phyloP scores from a whole-genome alignment of 1,284 basidiomycete species.

The Moesziomyces sp. region DNA sequence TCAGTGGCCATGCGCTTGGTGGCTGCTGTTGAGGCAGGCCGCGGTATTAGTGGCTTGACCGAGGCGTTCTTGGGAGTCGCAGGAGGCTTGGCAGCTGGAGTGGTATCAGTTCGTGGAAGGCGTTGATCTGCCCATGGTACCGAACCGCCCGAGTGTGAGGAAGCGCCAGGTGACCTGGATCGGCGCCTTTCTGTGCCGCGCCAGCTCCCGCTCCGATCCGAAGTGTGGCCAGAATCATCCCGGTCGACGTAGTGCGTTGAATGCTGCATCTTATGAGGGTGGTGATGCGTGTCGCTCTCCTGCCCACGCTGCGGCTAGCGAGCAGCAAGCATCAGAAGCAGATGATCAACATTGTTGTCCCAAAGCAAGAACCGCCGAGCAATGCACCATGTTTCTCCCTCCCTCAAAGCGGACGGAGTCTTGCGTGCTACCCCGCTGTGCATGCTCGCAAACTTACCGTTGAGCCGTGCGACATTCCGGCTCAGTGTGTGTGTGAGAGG shows the following conservation, averaged over 20 bases:
- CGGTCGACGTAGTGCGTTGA: conserved; percentile 14
- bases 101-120: not conserved
- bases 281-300: conserved; percentile 1
- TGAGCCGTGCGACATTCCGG: too few species aligned
- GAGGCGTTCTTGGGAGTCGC: not conserved
- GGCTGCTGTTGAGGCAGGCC: conserved; percentile 8
- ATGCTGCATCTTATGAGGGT: not conserved
- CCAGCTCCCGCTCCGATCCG: not conserved
- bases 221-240: conserved; percentile 11
- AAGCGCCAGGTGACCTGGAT: conserved; percentile 14
- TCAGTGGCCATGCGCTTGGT: conserved; percentile 31
- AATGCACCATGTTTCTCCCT: too few species aligned
- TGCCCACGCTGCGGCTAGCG: conserved; percentile 7
- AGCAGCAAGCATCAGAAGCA: conserved; percentile 4
- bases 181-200: conserved; percentile 1
- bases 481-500: too few species aligned
- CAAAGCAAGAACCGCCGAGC: not conserved
- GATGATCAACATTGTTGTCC: conserved; percentile 22
- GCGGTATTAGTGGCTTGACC: not conserved
- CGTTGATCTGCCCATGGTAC: conserved; percentile 22
- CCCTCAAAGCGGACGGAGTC: too few species aligned
- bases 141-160: not conserved
- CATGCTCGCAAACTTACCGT: too few species aligned
- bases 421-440: too few species aligned
- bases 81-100: not conserved